phyloP scores from a whole-genome alignment of 2,329 filamentous ascomycete species.

The Fusarium sp. region DNA sequence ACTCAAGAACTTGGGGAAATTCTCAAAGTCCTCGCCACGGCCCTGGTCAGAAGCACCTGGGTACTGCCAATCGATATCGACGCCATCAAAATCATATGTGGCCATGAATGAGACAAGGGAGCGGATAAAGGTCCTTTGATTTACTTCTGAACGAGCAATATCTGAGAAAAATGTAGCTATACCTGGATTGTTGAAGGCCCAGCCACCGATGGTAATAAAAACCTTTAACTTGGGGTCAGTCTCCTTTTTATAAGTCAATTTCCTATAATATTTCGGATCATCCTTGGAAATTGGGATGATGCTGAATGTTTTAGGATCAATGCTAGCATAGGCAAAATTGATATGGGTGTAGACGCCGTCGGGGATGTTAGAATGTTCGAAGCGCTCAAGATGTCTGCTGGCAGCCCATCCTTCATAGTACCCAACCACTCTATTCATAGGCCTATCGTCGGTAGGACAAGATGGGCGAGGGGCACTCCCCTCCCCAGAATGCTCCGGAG shows the following conservation, averaged over 20 bases:
- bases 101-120: slow-evolving; percentile 28
- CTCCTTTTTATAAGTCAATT: background rate
- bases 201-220: slow-evolving; percentile 51
- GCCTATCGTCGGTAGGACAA: background rate
- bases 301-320: background rate
- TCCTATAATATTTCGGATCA: background rate
- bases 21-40: slow-evolving; percentile 48
- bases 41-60: slow-evolving; percentile 51
- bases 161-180: slow-evolving; percentile 43
- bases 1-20: slow-evolving; percentile 46
- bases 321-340: background rate
- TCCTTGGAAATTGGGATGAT: background rate
- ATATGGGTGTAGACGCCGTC: background rate
- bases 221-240: background rate
- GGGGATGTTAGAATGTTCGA: background rate
- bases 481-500: background rate
- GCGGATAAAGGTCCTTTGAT: slow-evolving; percentile 5
- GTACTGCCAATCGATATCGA: slow-evolving; percentile 15
- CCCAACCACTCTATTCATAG: background rate
- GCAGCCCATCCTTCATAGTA: background rate
- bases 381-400: background rate
- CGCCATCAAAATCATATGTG: slow-evolving; percentile 35
- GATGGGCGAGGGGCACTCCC: background rate
- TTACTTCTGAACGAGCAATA: background rate
- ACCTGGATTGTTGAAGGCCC: slow-evolving; percentile 52